phyloP scores from a whole-genome alignment of 495 filamentous ascomycete genomes.

The Filosporella fistucella region DNA sequence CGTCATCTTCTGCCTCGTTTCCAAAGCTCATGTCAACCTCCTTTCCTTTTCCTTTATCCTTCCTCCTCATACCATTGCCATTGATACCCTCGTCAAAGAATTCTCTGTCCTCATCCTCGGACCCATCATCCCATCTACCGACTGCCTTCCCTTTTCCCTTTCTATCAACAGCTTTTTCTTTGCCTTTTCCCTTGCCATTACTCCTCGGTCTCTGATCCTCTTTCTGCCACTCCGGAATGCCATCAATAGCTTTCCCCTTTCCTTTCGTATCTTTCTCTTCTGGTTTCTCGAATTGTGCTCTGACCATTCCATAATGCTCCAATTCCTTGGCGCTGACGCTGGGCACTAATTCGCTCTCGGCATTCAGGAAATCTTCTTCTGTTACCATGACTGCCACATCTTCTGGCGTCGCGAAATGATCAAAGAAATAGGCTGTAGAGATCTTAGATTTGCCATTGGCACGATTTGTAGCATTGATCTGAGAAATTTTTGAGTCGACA shows the following conservation, averaged over 20 bases:
- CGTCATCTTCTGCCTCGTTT: slow-evolving; percentile 7
- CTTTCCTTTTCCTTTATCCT: slow-evolving; percentile 14
- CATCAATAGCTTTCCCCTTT: slow-evolving; percentile 46
- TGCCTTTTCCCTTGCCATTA: slow-evolving; percentile 35
- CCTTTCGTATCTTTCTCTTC: slow-evolving; percentile 22
- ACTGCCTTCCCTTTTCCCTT: slow-evolving; percentile 52
- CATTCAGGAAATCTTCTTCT: slow-evolving; percentile 79
- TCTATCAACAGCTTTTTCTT: slow-evolving; percentile 30
- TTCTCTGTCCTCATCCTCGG: slow-evolving; percentile 11
- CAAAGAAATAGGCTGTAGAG: slow-evolving; percentile 89
- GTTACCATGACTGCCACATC: slow-evolving; percentile 84
- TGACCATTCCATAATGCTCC: slow-evolving; percentile 82
- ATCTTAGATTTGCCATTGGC: slow-evolving; percentile 32
- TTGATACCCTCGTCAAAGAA: slow-evolving; percentile 2
- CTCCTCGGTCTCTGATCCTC: slow-evolving; percentile 18
- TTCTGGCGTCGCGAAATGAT: slow-evolving; percentile 76
- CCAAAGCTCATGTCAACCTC: slow-evolving; percentile 12
- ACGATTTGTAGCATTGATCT: slow-evolving; percentile 38
- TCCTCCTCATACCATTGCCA: no score
- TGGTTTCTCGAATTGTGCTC: slow-evolving; percentile 69
- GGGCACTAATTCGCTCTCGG: slow-evolving; percentile 80
- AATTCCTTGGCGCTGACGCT: slow-evolving; percentile 91
- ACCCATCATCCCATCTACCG: slow-evolving; percentile 17
- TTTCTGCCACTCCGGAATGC: not conserved
- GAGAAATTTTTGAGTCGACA: slow-evolving; percentile 79